Base-by-base conservation (phyloP, 2,329 filamentous ascomycete species). In the Paraphoma chrysanthemicola region DNA sequence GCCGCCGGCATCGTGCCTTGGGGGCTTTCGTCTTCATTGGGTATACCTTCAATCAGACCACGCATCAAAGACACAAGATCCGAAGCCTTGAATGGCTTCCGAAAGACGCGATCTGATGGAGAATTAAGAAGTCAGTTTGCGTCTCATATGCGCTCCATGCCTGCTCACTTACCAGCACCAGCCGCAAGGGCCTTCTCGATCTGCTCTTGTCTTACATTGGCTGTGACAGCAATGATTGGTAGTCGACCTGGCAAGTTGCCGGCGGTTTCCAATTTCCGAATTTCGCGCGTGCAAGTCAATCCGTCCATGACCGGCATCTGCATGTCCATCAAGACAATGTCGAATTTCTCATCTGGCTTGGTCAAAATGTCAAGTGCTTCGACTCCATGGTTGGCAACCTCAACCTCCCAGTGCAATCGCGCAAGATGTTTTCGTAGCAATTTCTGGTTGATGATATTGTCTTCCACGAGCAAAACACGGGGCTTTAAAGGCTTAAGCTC, bases 291-390 rank as follows among this genome's bases (percentile, higher is more conserved):
- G 31, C 60, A 62, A 17, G 62, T 56, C 1, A 72, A 51, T 3
- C 69, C 68, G 23, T 70, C 62, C 59, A 72, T 64, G 18, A 69
- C 42, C 1, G 68, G 69, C 68, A 72, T 72, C 44, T 71, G 63
- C 39, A 61, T 54, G 53, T 70, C 66, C 57, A 67, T 62, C 3
- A 73, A 58, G 10, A 71, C 57, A 12, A 72, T 44, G 46, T 64
- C 61, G 30, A 62, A 44, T 44, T 33, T 31, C 41, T 12, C 30
- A 39, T 36, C 29, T 42, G 45, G 47, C 17, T 36, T 29, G 17
- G 11, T n/a, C 17, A 46, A 11, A 28, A 38, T n/a, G 9, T 53
- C 51, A 9, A 36, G 45, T 14, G 52, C 46, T 43, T 45, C 52
- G 28, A 39, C 14, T 6, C 52, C 52, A 23, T 54, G 45, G 28